Evolutionary conservation across 1,139 yeast genomes (phyloP).

Genomic region (Pichia sp.): DNA sequence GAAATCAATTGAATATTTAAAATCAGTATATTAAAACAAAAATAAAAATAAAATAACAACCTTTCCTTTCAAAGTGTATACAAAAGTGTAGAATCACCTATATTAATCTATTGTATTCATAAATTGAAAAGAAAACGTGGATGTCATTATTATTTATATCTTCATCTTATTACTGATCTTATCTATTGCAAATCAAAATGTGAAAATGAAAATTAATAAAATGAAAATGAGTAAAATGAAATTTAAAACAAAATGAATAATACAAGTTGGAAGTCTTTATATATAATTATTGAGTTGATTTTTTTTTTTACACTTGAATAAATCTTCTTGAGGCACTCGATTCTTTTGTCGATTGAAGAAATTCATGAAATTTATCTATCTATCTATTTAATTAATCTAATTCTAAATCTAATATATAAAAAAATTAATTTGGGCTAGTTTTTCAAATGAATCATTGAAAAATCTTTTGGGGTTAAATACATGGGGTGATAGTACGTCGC

Average conservation of each 20-base stretch:
- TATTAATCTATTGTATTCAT: neutral
- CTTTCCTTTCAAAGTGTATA: neutral
- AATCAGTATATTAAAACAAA: neutral
- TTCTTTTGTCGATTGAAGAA: neutral
- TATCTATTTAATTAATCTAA: neutral
- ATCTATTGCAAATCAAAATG: neutral
- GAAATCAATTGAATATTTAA: neutral
- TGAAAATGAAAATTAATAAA: neutral
- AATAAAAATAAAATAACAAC: neutral
- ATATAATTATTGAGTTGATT: neutral
- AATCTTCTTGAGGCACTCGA: neutral
- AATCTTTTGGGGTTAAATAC: neutral
- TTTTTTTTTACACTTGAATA: neutral
- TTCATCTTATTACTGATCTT: neutral
- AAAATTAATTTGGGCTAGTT: neutral
- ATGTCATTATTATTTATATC: neutral
- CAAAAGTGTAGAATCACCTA: neutral
- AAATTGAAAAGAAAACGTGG: neutral
- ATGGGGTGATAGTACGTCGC: conserved; percentile 7
- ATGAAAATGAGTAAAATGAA: neutral
- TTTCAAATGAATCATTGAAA: neutral
- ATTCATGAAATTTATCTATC: neutral
- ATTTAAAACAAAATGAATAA: neutral
- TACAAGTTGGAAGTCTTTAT: neutral
- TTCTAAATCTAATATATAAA: neutral